These are phyloP conservation scores for Nakaseomyces sp. DNA, from an alignment of 1,139 yeast species.

Conservation along the genomic window DNA sequence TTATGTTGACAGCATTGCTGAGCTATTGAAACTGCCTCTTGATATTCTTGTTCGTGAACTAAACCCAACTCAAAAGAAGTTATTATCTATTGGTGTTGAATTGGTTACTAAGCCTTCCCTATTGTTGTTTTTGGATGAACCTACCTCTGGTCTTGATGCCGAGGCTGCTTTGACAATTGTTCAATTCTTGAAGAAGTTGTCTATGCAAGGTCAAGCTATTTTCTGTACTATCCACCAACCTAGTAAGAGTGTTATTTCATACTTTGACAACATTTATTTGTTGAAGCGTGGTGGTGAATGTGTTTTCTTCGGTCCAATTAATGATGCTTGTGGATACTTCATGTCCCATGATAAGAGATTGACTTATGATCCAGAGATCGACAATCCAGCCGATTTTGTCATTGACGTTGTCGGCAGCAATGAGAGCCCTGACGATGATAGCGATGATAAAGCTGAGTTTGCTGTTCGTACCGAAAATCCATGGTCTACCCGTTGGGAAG, in stretches of 20 bases:
- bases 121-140: slow-evolving; percentile 40
- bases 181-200: slow-evolving; percentile 36
- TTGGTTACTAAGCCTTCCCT: slow-evolving; percentile 42
- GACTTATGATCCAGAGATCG: slow-evolving; percentile 24
- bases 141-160: slow-evolving; percentile 43
- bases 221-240: slow-evolving; percentile 43
- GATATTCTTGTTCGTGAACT: slow-evolving; percentile 39
- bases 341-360: slow-evolving; percentile 14
- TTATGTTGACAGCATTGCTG: slow-evolving; percentile 40
- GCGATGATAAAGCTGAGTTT: slow-evolving; percentile 24
- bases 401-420: slow-evolving; percentile 43
- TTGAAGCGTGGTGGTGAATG: slow-evolving; percentile 39
- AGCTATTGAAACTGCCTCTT: slow-evolving; percentile 33
- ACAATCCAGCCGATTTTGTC: slow-evolving; percentile 56
- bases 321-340: slow-evolving; percentile 38
- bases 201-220: slow-evolving; percentile 41
- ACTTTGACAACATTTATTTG: slow-evolving; percentile 37
- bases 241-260: slow-evolving; percentile 25
- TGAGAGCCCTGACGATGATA: slow-evolving; percentile 1
- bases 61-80: slow-evolving; percentile 36
- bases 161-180: slow-evolving; percentile 43
- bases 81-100: slow-evolving; percentile 46
- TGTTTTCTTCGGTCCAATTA: slow-evolving; percentile 36
- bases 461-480: slow-evolving; percentile 38
- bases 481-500: slow-evolving; percentile 41